These are phyloP conservation scores for Microbotryum violaceum DNA, from an alignment of 1,284 basidiomycete genomes.

Conservation along the genomic window DNA sequence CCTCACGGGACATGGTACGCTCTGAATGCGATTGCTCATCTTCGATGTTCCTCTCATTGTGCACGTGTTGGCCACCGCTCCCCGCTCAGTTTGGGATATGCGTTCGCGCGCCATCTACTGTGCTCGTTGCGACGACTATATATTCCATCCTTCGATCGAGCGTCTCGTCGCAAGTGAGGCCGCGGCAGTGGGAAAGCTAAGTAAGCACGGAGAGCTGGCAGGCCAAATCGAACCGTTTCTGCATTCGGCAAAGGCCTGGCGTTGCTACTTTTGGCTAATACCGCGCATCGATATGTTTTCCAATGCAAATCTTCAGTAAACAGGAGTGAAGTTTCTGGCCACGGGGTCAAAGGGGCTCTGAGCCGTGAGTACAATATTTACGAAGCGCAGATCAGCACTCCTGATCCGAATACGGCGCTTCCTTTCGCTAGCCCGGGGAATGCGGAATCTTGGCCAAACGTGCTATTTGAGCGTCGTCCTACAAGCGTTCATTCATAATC, in stretches of 20 bases:
- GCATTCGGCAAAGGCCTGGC: neutral
- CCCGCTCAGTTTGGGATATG: conserved; percentile 17
- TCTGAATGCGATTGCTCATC: neutral
- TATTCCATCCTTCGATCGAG: conserved; percentile 7
- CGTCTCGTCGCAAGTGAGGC: conserved; percentile 5
- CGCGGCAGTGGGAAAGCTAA: neutral
- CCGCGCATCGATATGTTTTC: neutral
- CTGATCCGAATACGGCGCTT: neutral
- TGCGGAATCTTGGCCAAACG: conserved; percentile 87
- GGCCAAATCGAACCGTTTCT: neutral
- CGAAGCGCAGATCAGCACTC: neutral
- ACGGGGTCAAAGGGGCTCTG: conserved; percentile 9
- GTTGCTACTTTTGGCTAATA: neutral
- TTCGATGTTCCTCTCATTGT: neutral
- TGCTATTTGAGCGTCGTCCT: conserved; percentile 92
- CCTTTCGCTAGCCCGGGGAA: conserved; percentile 52
- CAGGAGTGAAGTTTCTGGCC: neutral
- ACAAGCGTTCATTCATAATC: conserved; percentile 88
- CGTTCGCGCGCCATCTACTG: conserved; percentile 10
- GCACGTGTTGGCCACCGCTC: no score
- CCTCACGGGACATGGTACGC: neutral
- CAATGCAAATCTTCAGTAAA: neutral
- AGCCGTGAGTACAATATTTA: neutral
- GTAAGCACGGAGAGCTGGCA: neutral
- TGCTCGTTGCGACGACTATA: conserved; percentile 13